These are phyloP conservation scores for Colletotrichum sp. DNA, from an alignment of 2,329 filamentous ascomycete genomes.

Conservation along the genomic window DNA sequence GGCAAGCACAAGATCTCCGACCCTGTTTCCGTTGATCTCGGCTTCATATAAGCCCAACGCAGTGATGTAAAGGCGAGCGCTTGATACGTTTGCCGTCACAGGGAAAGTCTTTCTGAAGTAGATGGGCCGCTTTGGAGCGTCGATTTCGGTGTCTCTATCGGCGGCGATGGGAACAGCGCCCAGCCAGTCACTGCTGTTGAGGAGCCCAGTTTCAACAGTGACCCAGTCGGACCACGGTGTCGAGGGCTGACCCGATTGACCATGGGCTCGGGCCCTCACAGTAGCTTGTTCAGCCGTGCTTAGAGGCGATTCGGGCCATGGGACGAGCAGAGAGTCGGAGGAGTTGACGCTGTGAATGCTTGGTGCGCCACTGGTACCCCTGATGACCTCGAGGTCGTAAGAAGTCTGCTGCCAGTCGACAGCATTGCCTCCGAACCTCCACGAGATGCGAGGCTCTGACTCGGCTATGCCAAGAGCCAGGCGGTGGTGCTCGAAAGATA, in stretches of 20 bases:
- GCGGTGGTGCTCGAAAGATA: conserved; percentile 48
- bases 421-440: conserved; percentile 44
- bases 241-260: conserved; percentile 20
- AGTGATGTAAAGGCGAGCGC: conserved; percentile 52
- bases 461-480: conserved; percentile 48
- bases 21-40: conserved; percentile 48
- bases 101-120: conserved; percentile 22
- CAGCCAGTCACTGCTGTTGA: conserved; percentile 33
- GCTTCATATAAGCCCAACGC: conserved; percentile 50
- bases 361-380: conserved; percentile 5
- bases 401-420: conserved; percentile 45
- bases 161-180: conserved; percentile 32
- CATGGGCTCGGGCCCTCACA: conserved; percentile 38
- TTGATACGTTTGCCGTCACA: conserved; percentile 24
- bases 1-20: conserved; percentile 46
- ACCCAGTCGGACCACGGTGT: conserved; percentile 35
- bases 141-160: conserved; percentile 30
- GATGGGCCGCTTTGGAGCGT: conserved; percentile 30
- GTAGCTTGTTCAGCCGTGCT: conserved; percentile 32
- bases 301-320: conserved; percentile 46
- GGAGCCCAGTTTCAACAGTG: conserved; percentile 39
- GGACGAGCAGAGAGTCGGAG: conserved; percentile 42
- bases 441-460: conserved; percentile 47
- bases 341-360: conserved; percentile 33
- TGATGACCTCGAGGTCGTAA: conserved; percentile 48